Conservation (phyloP, 2,329 filamentous ascomycete genomes). For the Pseudopithomyces chartarum region DNA sequence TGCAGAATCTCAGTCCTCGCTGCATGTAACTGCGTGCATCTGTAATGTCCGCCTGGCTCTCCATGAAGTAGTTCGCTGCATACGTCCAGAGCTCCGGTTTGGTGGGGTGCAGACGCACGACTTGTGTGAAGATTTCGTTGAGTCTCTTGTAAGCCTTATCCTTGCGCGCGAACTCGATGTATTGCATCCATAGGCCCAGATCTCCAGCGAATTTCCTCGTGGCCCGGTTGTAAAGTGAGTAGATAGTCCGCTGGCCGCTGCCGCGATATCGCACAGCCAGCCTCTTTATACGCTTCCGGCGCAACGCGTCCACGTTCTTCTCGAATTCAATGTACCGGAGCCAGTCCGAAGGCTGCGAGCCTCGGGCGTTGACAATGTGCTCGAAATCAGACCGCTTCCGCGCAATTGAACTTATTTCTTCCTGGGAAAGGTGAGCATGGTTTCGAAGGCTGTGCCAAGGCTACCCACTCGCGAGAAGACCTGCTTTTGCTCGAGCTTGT, state of each 20-base stretch:
- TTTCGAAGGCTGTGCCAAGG: neutral
- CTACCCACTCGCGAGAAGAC: conserved; percentile 78
- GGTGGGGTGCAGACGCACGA: conserved; percentile 82
- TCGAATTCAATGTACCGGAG: conserved; percentile 79
- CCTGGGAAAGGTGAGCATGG: conserved; percentile 54
- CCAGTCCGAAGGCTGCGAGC: conserved; percentile 74
- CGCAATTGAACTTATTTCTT: conserved; percentile 87
- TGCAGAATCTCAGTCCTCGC: conserved; percentile 88
- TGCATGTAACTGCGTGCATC: conserved; percentile 85
- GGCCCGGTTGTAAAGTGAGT: conserved; percentile 86
- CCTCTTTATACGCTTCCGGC: conserved; percentile 80
- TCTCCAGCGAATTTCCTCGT: conserved; percentile 84
- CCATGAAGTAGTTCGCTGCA: conserved; percentile 77
- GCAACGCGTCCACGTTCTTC: conserved; percentile 72
- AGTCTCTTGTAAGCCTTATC: conserved; percentile 67
- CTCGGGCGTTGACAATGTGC: conserved; percentile 83
- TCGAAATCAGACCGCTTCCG: conserved; percentile 92
- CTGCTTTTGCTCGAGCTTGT: conserved; percentile 88
- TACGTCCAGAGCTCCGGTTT: conserved; percentile 84
- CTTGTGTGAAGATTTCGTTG: conserved; percentile 65
- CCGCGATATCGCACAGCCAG: conserved; percentile 75
- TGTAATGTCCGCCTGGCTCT: conserved; percentile 83
- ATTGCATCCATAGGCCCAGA: conserved; percentile 83
- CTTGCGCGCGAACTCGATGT: conserved; percentile 78
- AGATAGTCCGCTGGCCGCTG: conserved; percentile 79